Base-by-base conservation (phyloP, 257 asterid genomes). In the Galeopsis tetrahit region DNA sequence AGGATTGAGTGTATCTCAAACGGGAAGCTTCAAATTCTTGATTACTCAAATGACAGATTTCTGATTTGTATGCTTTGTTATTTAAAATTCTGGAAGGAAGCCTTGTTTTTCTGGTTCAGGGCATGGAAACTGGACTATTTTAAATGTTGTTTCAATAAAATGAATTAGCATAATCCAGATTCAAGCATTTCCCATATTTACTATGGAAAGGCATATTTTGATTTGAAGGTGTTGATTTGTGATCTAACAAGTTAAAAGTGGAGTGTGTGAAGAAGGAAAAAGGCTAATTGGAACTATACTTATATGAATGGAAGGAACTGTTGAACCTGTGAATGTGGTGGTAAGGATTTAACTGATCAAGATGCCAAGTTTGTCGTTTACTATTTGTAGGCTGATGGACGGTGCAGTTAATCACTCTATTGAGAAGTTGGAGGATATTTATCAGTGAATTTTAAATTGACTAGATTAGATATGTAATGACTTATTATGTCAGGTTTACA, bases 321-420 rank as follows among this genome's bases (percentile, higher is more conserved):
- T 51, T 68, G 42, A 49, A 10, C 39, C 52, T 39, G 31, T 61
- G 48, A 31, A 31, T 69, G 5, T 62, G 49, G 31, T 17, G 10
- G 51, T 42, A 48, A 61, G 62, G 10, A 43, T 73, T 36, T 4
- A 66, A 10, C 32, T 9, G 56, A 56, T 9, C 52, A 2, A n/a
- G 39, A n/a, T 51, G 67, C 7, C 31, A 21, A 63, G 63, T 55
- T 17, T 43, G 72, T 48, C n/a, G 17, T 46, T 74, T 75, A 65
- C 17, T 39, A 38, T 32, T 10, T 8, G 17, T 74, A 42, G 43
- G 31, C 39, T 52, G 43, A 44, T n/a, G 33, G 33, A 56, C 48
- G n/a, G 21, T 63, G 59, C 58, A 40, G 43, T 52, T 32, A 8
- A 11, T 10, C 10, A n/a, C 8, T 48, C 1, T 3, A 49, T 49